Base-by-base conservation (phyloP, 371 early-diverging fungal species). In the Haplosporangium sp. region DNA sequence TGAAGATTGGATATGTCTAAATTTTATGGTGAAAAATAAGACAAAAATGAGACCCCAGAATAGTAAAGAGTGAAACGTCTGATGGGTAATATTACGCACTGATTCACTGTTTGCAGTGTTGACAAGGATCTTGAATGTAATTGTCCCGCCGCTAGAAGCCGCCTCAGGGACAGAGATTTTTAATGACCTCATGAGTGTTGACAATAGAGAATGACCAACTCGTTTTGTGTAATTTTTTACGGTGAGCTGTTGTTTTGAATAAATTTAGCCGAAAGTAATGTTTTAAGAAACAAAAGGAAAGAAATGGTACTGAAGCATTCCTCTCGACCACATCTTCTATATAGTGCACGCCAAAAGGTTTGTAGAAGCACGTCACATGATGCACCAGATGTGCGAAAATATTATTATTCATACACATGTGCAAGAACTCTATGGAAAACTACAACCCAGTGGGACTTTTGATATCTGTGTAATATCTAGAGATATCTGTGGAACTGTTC, bases 131-230 rank as follows among this genome's bases (percentile, higher is more conserved):
- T 90, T 90, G 76, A 90, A 89, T 48, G 89, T 89, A 61, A 90
- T 90, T 50, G 88, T 86, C 63, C 88, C 90, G 10, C 86, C 85
- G 27, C 89, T 86, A 39, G 90, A 88, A 34, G 90, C 90, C 48
- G 90, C 90, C 63, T 90, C 90, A 9, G 90, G 88, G 37, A 90
- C 88, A 40, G 83, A 65, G n/a, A 87, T 60, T 50, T 61, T 62
- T 34, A 79, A 53, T 20, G 65, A 38, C 50, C 63, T 73, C 79
- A 78, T 72, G 39, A 37, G 19, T 20, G 44, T 20, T 15, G 11
- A 42, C 8, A 55, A 19, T 20, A 13, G 45, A 15, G 50, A 48
- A 44, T 45, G 2, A 15, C 45, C 45, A 15, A 45, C 3, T 10
- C 52, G 39, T 37, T 13, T 6, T 37, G 38, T 58, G 27, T 20